Conservation (phyloP, 2,329 filamentous ascomycete species). For the Arthrobotrys iridis region DNA sequence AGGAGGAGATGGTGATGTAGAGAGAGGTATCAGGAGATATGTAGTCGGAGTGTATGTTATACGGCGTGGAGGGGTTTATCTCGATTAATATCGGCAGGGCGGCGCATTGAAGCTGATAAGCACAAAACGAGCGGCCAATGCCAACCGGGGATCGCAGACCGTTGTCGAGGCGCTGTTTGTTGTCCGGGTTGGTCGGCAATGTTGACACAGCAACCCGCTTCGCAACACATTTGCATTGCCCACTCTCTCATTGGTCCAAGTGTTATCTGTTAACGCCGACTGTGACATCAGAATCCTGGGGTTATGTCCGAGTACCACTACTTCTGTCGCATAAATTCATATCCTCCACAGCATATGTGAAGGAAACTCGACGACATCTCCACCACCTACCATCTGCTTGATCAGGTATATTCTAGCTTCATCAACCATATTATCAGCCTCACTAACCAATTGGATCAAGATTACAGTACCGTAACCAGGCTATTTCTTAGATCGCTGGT, state of each 20-base stretch:
- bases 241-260: conserved; percentile 26
- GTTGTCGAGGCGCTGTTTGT: conserved; percentile 51
- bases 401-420: too few species aligned
- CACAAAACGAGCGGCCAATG: neutral
- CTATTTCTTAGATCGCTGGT: conserved; percentile 5
- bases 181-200: conserved; percentile 35
- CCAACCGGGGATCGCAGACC: neutral
- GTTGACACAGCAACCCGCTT: conserved; percentile 47
- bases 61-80: conserved; percentile 5
- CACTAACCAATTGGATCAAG: neutral
- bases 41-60: neutral
- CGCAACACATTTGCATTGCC: conserved; percentile 23
- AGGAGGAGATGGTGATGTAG: neutral
- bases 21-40: neutral
- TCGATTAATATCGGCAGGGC: conserved; percentile 24
- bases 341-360: neutral
- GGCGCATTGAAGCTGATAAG: conserved; percentile 16
- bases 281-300: conserved; percentile 42
- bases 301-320: conserved; percentile 22
- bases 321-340: conserved; percentile 2
- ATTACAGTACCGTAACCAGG: too few species aligned
- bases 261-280: conserved; percentile 17
- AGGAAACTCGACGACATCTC: neutral
- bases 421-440: neutral
- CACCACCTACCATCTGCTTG: neutral